A percentile compares a stretch with the other conserved stretches of the same genome.
Evolutionary conservation across 257 asterid species (phyloP).

Genomic region (Jacaranda copaia): DNA sequence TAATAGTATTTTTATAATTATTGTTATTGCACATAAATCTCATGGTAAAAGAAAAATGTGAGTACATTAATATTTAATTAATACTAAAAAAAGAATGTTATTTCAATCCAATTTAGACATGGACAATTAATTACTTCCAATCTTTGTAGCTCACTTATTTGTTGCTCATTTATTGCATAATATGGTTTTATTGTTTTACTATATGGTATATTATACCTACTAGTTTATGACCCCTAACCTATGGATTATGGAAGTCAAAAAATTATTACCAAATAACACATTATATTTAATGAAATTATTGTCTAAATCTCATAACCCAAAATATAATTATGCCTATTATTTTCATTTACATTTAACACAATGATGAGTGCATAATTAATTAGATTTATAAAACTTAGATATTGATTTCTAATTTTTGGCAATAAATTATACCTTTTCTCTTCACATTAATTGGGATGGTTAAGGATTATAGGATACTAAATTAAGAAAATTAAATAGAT

Average conservation of each 20-base stretch:
- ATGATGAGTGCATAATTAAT: not conserved
- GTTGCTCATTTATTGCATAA: not conserved
- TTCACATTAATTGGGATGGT: too few species aligned
- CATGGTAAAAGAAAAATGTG: too few species aligned
- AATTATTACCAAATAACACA: too few species aligned
- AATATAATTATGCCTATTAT: not conserved
- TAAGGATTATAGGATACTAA: too few species aligned
- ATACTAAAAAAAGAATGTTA: not conserved
- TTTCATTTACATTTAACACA: not conserved
- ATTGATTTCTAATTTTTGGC: not conserved
- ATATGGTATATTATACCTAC: not conserved
- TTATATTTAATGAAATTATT: not conserved
- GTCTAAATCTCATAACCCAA: not conserved
- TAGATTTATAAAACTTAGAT: not conserved
- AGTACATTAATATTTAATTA: too few species aligned
- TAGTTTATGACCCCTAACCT: not conserved
- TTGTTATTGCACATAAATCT: too few species aligned
- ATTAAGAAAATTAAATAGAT: too few species aligned
- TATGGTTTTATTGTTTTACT: conserved; percentile 2
- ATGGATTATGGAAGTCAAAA: not conserved
- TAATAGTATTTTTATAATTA: too few species aligned
- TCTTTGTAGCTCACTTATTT: not conserved
- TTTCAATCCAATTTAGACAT: not conserved
- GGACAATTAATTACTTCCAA: conserved; percentile 12
- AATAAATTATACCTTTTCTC: not conserved